Conservation (phyloP, 305 asterid species). For the Withania somnifera region DNA sequence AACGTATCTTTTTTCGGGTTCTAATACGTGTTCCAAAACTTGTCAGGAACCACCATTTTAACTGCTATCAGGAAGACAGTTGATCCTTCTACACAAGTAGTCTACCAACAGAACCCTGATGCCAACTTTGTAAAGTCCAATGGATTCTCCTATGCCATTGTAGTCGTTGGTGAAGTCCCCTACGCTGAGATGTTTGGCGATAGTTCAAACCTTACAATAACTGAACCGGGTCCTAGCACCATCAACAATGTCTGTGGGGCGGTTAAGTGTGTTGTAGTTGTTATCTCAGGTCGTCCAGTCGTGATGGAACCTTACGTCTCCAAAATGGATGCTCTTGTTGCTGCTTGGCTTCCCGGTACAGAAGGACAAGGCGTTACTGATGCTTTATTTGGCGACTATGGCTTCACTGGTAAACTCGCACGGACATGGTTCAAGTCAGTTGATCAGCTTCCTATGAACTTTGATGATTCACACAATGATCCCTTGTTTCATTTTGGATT, state of each 20-base stretch:
- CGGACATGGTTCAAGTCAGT: slow-evolving; percentile 21
- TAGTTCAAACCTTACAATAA: slow-evolving; percentile 21
- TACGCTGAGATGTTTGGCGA: slow-evolving; percentile 45
- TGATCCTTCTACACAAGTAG: slow-evolving; percentile 36
- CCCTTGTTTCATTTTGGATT: slow-evolving; percentile 25
- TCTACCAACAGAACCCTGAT: slow-evolving; percentile 29
- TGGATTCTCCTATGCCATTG: slow-evolving; percentile 36
- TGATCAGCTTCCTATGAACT: slow-evolving; percentile 27
- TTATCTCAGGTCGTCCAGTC: slow-evolving; percentile 21
- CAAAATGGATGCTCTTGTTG: slow-evolving; percentile 16
- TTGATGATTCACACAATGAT: slow-evolving; percentile 17
- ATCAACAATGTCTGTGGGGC: slow-evolving; percentile 13
- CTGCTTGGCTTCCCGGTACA: slow-evolving; percentile 29
- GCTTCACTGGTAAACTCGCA: slow-evolving; percentile 14
- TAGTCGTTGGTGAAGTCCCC: slow-evolving; percentile 43
- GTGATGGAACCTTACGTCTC: slow-evolving; percentile 10
- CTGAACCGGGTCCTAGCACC: slow-evolving; percentile 9
- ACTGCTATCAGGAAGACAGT: slow-evolving; percentile 36
- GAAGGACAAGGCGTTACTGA: slow-evolving; percentile 27
- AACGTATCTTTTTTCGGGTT: neutral
- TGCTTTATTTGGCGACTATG: slow-evolving; percentile 15
- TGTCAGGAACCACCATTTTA: slow-evolving; percentile 45
- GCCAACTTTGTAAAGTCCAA: slow-evolving; percentile 18
- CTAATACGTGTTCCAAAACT: neutral
- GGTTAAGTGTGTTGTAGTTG: slow-evolving; percentile 14